Conservation (phyloP, 805 yeast genomes). For the Lipomyces orientalis region DNA sequence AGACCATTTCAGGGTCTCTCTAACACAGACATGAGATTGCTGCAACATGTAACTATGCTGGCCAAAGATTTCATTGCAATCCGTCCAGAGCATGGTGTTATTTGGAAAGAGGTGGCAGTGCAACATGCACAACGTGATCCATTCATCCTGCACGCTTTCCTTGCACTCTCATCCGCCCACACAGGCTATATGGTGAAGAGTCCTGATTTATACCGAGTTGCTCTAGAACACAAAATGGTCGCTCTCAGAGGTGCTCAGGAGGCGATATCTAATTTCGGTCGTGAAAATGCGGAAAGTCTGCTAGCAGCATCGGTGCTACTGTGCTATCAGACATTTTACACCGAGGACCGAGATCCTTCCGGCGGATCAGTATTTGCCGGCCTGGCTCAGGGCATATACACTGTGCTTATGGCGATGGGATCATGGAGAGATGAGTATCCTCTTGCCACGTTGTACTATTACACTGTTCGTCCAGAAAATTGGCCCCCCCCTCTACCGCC, state of each 20-base stretch:
- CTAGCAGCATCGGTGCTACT: slow-evolving; percentile 23
- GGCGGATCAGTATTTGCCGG: slow-evolving; percentile 22
- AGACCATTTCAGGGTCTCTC: slow-evolving; percentile 15
- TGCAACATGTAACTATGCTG: slow-evolving; percentile 27
- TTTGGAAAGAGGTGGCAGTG: slow-evolving; percentile 30
- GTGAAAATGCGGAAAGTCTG: slow-evolving; percentile 18
- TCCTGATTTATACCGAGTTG: slow-evolving; percentile 20
- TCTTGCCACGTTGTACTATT: slow-evolving; percentile 18
- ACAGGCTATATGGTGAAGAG: slow-evolving; percentile 11
- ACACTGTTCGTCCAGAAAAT: slow-evolving; percentile 6
- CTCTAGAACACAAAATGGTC: slow-evolving; percentile 23
- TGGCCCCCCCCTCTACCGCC: slow-evolving; percentile 15
- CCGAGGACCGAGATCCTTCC: slow-evolving; percentile 28
- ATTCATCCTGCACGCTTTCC: slow-evolving; percentile 27
- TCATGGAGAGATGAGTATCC: slow-evolving; percentile 30
- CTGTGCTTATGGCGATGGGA: slow-evolving; percentile 25
- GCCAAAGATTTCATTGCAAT: slow-evolving; percentile 23
- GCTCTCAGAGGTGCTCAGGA: slow-evolving; percentile 29
- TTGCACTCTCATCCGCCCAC: slow-evolving; percentile 30
- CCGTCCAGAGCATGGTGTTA: slow-evolving; percentile 25
- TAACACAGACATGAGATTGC: slow-evolving; percentile 8
- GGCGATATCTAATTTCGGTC: slow-evolving; percentile 23
- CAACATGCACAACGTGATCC: slow-evolving; percentile 31
- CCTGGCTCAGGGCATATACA: slow-evolving; percentile 17
- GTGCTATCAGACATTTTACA: slow-evolving; percentile 28